Base-by-base conservation (phyloP, 257 asterid species). In the Solanum corneliomulleri region DNA sequence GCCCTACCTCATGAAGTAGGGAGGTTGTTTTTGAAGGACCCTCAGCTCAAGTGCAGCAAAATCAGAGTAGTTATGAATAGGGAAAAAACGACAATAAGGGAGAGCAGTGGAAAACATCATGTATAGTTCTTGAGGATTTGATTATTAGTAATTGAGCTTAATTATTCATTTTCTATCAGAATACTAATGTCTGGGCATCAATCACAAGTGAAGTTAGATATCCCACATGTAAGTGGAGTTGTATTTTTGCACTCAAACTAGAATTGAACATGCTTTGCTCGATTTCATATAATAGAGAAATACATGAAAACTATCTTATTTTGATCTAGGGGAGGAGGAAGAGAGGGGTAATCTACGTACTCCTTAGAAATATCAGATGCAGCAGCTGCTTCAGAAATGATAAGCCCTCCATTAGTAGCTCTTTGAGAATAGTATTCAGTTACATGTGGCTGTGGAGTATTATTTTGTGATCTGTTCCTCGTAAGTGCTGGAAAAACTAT, bases 371-470 rank as follows among this genome's bases (percentile, higher is more conserved):
- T 89, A 45, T 86, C 84, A 0, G 92, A 89, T 7, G 89, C 90
- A 10, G 89, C 91, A 35, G 89, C 87, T 5, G 93, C 93, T 86
- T 92, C 94, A 39, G 94, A 41, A 84, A 92, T 90, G 45, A 90
- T 75, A 70, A 91, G 85, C 3, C 91, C 93, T 1, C 92, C 93
- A 20, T 87, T 82, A 9, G 91, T 89, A 31, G 91, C 77, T 29
- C 91, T 89, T 56, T 89, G 91, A 33, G 91, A 77, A 78, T 92
- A 92, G 25, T 91, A 92, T 31, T 84, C 39, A 25, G 69, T 84
- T 0, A 86, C 91, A 75, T 91, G 92, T 11, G 91, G 91, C 82
- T 91, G 92, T 1, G 92, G 90, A 10, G 70, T 58, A 52, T 88
- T 87, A 68, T 90, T 70, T 86, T 84, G 74, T 8, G 93, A 80